Evolutionary conservation across 306 rosid species (phyloP).

Genomic region (Vigna trinervia): DNA sequence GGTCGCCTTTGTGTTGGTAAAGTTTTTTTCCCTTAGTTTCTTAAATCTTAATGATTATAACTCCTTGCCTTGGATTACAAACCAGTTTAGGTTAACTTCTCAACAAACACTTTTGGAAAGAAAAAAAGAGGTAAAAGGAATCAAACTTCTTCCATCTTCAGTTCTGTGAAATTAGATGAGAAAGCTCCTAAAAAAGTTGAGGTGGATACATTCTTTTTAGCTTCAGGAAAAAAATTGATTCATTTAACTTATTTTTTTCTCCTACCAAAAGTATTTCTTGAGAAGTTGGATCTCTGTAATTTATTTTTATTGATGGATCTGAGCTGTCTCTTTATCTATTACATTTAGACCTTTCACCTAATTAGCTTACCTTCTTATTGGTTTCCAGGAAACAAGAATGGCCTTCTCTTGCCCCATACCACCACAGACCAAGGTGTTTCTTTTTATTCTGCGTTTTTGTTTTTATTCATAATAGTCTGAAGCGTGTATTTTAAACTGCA

Average conservation of each 20-base stretch:
- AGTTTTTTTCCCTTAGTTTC: not conserved
- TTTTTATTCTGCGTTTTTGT: not conserved
- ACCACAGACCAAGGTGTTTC: slow-evolving; percentile 85
- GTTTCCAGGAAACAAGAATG: slow-evolving; percentile 79
- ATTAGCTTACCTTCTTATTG: slow-evolving; percentile 3
- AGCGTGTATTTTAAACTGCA: not conserved
- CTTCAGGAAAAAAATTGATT: not conserved
- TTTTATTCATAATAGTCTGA: slow-evolving; percentile 1
- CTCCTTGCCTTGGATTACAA: not conserved
- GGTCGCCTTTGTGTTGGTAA: slow-evolving; percentile 87
- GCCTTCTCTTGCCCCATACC: slow-evolving; percentile 88
- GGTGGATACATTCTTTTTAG: not conserved
- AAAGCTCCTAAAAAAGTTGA: not conserved
- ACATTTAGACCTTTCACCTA: not conserved
- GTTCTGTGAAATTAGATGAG: not conserved
- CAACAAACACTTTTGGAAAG: not conserved
- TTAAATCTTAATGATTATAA: not conserved
- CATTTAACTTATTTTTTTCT: not conserved
- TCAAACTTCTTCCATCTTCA: not conserved
- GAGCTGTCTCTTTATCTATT: not conserved
- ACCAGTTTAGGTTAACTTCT: not conserved
- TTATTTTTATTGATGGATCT: slow-evolving; percentile 9
- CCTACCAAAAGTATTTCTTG: not conserved
- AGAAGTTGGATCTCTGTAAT: not conserved
- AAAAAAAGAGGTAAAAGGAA: not conserved